These are phyloP conservation scores for Magnusiomyces clavatus DNA, from an alignment of 1,139 yeast genomes.

Conservation along the genomic window DNA sequence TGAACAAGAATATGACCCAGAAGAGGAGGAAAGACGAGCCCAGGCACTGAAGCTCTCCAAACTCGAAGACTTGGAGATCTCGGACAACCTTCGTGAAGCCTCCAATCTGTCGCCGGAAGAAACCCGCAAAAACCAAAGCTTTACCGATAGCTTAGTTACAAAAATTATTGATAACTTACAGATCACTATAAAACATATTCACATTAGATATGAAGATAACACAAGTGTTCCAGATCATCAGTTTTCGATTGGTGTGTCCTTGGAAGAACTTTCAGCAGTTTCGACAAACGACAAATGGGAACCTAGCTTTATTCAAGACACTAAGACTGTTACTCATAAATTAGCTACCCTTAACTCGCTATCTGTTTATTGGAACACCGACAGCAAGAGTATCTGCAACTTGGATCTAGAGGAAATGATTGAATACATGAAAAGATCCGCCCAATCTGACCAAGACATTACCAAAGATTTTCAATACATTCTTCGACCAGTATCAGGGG, in stretches of 20 bases:
- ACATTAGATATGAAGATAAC: conserved; percentile 82
- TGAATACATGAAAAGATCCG: conserved; percentile 29
- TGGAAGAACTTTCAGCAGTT: conserved; percentile 83
- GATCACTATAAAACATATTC: conserved; percentile 86
- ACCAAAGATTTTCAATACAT: conserved; percentile 50
- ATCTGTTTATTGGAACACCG: conserved; percentile 82
- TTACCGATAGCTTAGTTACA: conserved; percentile 79
- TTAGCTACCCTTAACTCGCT: conserved; percentile 67
- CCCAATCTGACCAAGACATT: conserved; percentile 19
- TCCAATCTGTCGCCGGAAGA: conserved; percentile 34
- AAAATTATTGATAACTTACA: conserved; percentile 91
- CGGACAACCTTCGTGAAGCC: conserved; percentile 8
- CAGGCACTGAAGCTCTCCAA: conserved; percentile 58
- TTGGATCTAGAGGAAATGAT: conserved; percentile 21
- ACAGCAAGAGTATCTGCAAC: conserved; percentile 36
- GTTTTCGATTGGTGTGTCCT: conserved; percentile 73
- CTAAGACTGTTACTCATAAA: conserved; percentile 64
- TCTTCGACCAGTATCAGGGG: conserved; percentile 82
- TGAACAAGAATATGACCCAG: conserved; percentile 45
- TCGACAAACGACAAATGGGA: conserved; percentile 83
- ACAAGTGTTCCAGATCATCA: conserved; percentile 43
- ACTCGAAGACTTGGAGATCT: conserved; percentile 60
- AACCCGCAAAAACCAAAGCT: conserved; percentile 59
- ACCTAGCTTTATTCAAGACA: conserved; percentile 74
- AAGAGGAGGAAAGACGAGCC: conserved; percentile 60